A percentile compares a stretch with the other conserved stretches of the same genome.
Evolutionary conservation across 768 basidiomycete species (phyloP).

Genomic region (Phylloporus rhodoxanthus): DNA sequence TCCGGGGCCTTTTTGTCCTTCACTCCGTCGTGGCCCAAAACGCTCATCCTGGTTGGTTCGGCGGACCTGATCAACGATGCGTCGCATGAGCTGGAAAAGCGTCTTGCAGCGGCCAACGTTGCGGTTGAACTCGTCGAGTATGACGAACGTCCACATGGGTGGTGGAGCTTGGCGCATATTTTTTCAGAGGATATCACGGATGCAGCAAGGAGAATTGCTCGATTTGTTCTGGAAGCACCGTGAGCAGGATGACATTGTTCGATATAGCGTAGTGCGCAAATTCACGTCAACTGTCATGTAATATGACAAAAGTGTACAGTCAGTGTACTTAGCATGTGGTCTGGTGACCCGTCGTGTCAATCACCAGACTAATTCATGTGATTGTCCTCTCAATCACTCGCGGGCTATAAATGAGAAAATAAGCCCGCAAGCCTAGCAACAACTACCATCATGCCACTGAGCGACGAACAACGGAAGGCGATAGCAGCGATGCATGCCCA

Average conservation of each 20-base stretch:
- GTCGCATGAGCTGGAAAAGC: constrained; percentile 7
- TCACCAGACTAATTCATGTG: too few species aligned
- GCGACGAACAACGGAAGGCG: neutral
- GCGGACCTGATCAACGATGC: constrained; percentile 12
- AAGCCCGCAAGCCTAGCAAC: neutral
- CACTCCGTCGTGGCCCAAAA: constrained; percentile 17
- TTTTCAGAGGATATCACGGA: constrained; percentile 14
- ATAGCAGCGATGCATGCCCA: neutral
- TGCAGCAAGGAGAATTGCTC: constrained; percentile 7
- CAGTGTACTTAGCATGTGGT: too few species aligned
- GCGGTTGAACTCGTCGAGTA: constrained; percentile 25
- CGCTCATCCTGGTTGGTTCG: constrained; percentile 17
- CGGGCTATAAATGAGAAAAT: neutral
- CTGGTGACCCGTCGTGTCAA: too few species aligned
- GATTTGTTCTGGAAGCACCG: constrained; percentile 2
- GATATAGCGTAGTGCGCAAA: too few species aligned
- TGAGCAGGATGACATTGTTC: neutral
- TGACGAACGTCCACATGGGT: constrained; percentile 16
- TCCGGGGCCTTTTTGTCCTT: constrained; percentile 16
- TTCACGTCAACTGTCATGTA: too few species aligned
- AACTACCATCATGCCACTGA: constrained; percentile 1
- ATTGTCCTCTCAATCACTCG: too few species aligned
- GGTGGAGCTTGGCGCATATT: constrained; percentile 15
- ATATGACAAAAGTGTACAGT: too few species aligned
- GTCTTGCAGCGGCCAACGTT: neutral